Base-by-base conservation (phyloP, 192 early-diverging fungal species). In the Mortierella hygrophila region DNA sequence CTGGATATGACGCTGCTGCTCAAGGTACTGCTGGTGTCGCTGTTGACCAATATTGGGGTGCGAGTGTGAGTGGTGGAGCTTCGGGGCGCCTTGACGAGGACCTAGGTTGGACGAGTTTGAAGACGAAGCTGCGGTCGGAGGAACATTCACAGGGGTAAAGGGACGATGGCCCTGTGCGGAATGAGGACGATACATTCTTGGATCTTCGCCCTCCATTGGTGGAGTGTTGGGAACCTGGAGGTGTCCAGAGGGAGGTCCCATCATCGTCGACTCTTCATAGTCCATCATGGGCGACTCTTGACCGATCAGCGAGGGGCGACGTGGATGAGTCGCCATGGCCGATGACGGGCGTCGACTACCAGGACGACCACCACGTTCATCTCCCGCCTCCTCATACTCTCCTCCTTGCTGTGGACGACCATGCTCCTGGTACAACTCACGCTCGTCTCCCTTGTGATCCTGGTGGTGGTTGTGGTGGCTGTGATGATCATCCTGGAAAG, bases 41-140 rank as follows among this genome's bases (percentile, higher is more conserved):
- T 68, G 46, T 49, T 86, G 84, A 18, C 84, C 84, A 70, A 86
- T 86, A 41, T 86, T 86, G 3, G 84, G 84, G 72, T 86, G 84
- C 0, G 84, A 86, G 37, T 80, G 84, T 15, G 84, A 86, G 32
- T 86, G 78, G 72, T 86, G 84, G 35, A 86, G 54, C 46, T 86
- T 86, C 16, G 81, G 84, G 0, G 32, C 37, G 29, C 60, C 21
- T 26, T 80, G 77, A 29, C 72, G 72, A 18, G 80, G 11, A 15
- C 10, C 60, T 15, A 26, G 9, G 13, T 65, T 65, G 68, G 40
- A 57, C 57, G 82, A 37, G 38, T 9, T 57, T 8, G 47, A 70
- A 16, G 8, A 38, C 77, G 54, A 74, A 44, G 49, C 49, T 21
- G 18, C 49, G 3, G 49, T 4, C 21, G 63, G 76, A 26, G 6